Evolutionary conservation across 345 rosid species (phyloP).

Genomic region (Melastoma malabathricum): DNA sequence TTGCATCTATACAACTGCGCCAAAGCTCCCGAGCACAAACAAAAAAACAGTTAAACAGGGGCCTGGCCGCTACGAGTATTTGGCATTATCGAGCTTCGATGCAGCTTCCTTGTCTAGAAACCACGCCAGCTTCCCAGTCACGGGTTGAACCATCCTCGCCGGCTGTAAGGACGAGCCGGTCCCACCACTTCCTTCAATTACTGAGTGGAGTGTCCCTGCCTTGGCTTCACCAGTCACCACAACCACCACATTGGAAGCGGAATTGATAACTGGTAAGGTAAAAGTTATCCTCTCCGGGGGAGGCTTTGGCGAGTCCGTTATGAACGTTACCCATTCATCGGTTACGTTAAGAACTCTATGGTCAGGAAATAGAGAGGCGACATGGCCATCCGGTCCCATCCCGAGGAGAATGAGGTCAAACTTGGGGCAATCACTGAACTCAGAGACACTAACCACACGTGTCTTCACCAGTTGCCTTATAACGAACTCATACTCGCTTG

Average conservation of each 20-base stretch:
- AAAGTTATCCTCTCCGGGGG: constrained; percentile 93
- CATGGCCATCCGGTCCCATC: constrained; percentile 83
- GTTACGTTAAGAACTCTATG: constrained; percentile 45
- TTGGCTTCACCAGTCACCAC: constrained; percentile 66
- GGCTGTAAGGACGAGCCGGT: constrained; percentile 36
- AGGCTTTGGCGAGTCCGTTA: constrained; percentile 64
- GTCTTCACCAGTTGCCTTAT: constrained; percentile 64
- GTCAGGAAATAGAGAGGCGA: constrained; percentile 76
- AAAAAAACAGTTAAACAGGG: too few relatives aligned
- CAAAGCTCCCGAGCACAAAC: too few relatives aligned
- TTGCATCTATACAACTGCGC: too few relatives aligned
- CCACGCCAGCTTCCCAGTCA: constrained; percentile 60
- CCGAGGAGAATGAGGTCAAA: constrained; percentile 84
- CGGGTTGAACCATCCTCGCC: constrained; percentile 55
- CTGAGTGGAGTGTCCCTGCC: constrained; percentile 60
- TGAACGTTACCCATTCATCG: constrained; percentile 63
- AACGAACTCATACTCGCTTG: constrained; percentile 52
- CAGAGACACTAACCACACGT: constrained; percentile 52
- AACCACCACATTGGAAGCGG: constrained; percentile 62
- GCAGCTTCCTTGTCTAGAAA: constrained; percentile 77
- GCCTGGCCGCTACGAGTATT: constrained; percentile 22
- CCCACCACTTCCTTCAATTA: constrained; percentile 27
- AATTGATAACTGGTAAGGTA: constrained; percentile 81
- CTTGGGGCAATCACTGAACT: constrained; percentile 70
- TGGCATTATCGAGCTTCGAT: constrained; percentile 38